phyloP scores from a whole-genome alignment of 768 basidiomycete genomes.

The Dioszegia crocea region DNA sequence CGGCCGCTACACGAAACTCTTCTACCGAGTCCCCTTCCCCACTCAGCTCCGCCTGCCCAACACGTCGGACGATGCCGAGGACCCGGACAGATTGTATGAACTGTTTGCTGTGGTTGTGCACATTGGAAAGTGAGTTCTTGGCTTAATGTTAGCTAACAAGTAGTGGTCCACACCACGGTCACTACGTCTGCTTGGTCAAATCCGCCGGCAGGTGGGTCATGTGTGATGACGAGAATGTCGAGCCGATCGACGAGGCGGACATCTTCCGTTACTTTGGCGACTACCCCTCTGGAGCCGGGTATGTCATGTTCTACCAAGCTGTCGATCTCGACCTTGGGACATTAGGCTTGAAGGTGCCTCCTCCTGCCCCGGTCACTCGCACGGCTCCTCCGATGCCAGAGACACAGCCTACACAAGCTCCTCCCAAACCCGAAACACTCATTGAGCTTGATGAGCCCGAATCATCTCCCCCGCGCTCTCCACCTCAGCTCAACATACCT shows the following conservation, averaged over 20 bases:
- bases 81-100: conserved; percentile 88
- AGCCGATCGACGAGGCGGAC: conserved; percentile 78
- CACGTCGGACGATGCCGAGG: conserved; percentile 85
- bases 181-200: conserved; percentile 93
- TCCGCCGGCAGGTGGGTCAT: conserved; percentile 78
- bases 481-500: too few relatives aligned
- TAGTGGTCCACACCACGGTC: conserved; percentile 97
- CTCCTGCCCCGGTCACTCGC: conserved; percentile 7
- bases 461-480: background rate
- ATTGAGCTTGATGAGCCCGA: conserved; percentile 14
- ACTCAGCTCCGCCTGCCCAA: conserved; percentile 92
- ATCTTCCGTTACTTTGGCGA: conserved; percentile 95
- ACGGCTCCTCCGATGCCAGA: background rate
- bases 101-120: conserved; percentile 98
- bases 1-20: conserved; percentile 85
- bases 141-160: background rate
- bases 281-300: conserved; percentile 70
- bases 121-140: conserved; percentile 84
- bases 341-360: conserved; percentile 60
- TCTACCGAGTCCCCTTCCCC: conserved; percentile 95
- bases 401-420: background rate
- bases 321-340: conserved; percentile 71
- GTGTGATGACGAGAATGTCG: conserved; percentile 93
- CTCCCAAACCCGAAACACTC: conserved; percentile 2
- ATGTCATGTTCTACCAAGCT: conserved; percentile 96